phyloP scores from a whole-genome alignment of 2,329 filamentous ascomycete species.

The Geosmithia putterillii region DNA sequence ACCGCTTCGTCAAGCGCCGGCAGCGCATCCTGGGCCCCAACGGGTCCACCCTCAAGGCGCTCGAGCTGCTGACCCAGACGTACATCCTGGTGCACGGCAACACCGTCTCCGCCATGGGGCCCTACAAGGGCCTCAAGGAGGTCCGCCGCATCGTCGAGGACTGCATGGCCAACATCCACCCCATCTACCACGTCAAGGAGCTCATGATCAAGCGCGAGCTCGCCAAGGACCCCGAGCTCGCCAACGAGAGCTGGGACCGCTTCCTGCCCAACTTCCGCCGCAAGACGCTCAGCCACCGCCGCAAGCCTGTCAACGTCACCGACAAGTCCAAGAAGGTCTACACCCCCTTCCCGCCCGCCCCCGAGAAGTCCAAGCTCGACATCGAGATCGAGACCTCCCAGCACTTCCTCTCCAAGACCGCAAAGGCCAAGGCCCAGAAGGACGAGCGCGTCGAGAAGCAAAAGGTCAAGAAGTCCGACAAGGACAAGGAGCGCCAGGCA shows the following conservation, averaged over 20 bases:
- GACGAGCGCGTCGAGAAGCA: conserved; percentile 77
- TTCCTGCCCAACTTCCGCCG: conserved; percentile 98
- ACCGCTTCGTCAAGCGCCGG: conserved; percentile 86
- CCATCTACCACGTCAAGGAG: conserved; percentile 70
- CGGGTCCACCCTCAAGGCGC: conserved; percentile 83
- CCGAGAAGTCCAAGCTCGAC: conserved; percentile 98
- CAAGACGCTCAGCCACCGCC: conserved; percentile 73
- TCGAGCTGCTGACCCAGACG: conserved; percentile 81
- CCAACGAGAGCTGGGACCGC: conserved; percentile 84
- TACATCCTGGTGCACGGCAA: conserved; percentile 96
- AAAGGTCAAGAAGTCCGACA: conserved; percentile 77
- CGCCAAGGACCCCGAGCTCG: conserved; percentile 77
- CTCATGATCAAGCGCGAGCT: conserved; percentile 90
- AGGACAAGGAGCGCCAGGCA: conserved; percentile 70
- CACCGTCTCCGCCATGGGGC: conserved; percentile 84
- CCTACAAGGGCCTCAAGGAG: conserved; percentile 87
- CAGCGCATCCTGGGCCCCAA: conserved; percentile 87
- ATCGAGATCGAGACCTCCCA: conserved; percentile 95
- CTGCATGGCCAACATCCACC: conserved; percentile 94
- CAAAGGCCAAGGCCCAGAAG: conserved; percentile 72
- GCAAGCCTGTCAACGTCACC: conserved; percentile 70
- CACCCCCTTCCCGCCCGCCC: conserved; percentile 91
- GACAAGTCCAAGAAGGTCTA: conserved; percentile 93
- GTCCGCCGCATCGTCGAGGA: conserved; percentile 82
- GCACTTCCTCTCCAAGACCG: conserved; percentile 89